Percentiles rank a stretch among this genome's conserved stretches.
Evolutionary conservation across 192 early-diverging fungal species (phyloP).

Genomic region (Gigaspora rosea): DNA sequence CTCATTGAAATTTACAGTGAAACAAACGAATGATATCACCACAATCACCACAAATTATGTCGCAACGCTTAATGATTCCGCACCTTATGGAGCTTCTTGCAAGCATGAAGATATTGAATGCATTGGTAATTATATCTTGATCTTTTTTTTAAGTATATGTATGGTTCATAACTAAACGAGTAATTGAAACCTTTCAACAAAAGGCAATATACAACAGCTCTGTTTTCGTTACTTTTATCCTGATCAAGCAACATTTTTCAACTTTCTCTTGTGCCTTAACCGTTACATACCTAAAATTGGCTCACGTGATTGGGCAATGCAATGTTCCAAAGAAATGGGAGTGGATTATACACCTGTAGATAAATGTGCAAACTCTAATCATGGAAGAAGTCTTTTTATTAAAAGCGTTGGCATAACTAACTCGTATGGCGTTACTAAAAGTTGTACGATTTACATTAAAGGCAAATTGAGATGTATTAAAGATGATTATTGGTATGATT

Average conservation of each 20-base stretch:
- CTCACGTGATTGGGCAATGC: constrained; percentile 26
- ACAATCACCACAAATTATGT: constrained; percentile 51
- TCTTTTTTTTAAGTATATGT: constrained; percentile 35
- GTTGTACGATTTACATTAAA: constrained; percentile 61
- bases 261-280: constrained; percentile 45
- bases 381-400: constrained; percentile 45
- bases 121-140: constrained; percentile 41
- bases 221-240: constrained; percentile 42
- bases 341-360: constrained; percentile 48
- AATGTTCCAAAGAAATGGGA: constrained; percentile 32
- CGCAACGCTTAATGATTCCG: constrained; percentile 40
- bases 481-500: constrained; percentile 55
- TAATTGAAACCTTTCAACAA: constrained; percentile 24
- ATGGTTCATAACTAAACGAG: constrained; percentile 39
- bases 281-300: constrained; percentile 31
- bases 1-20: constrained; percentile 28
- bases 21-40: constrained; percentile 47
- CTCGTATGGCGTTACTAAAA: constrained; percentile 44
- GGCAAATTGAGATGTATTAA: constrained; percentile 56
- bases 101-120: constrained; percentile 58
- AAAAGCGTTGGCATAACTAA: constrained; percentile 43
- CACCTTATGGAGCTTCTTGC: constrained; percentile 43
- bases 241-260: constrained; percentile 35
- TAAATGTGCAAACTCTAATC: constrained; percentile 39
- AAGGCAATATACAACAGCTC: constrained; percentile 50